Base-by-base conservation (phyloP, 139 green algal species). In the Astrephomene gubernaculifera region DNA sequence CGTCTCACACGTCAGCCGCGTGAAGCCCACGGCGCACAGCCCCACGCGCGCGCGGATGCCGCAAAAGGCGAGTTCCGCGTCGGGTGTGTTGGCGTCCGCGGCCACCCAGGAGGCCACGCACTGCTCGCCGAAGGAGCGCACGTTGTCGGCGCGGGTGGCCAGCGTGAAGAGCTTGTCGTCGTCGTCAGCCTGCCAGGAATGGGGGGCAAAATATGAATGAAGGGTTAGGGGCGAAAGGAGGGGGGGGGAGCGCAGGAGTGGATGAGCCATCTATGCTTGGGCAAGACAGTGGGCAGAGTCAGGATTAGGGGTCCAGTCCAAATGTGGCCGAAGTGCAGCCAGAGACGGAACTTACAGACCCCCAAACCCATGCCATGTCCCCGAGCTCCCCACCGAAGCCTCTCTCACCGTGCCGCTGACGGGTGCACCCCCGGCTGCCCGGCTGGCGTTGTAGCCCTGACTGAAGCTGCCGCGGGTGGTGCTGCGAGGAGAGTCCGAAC, bases 71-170 rank as follows among this genome's bases (percentile, higher is more conserved):
- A 83, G 57, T 41, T 72, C 60, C 1, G 76, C 60, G 41, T 72
- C 60, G 12, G 60, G 29, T 8, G 5, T 43, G 60, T 33, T 36
- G 21, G 54, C 7, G 22, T 83, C 76, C 8, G 60, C 39, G 41
- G 60, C 39, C 33, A 33, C 39, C 79, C 79, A 85, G 2, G 79
- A 76, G 2, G 43, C 63, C 2, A 53, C 79, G 45, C 79, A 85
- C 79, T 85, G 79, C 31, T 85, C 79, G n/a, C 79, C 79, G 21
- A 85, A 85, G 33, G 31, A 54, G 41, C 64, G 79, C 19, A 72
- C 79, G 63, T 83, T 73, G 38, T 63, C 76, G 29, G 41, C 57
- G 39, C 0, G 10, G 6, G 76, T 71, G 57, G 60, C 61, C 5
- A 83, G 43, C 0, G 76, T 38, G 41, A 83, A 83, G 19, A 83